phyloP scores from a whole-genome alignment of 2,329 filamentous ascomycete genomes.

The Diaporthe helianthi region DNA sequence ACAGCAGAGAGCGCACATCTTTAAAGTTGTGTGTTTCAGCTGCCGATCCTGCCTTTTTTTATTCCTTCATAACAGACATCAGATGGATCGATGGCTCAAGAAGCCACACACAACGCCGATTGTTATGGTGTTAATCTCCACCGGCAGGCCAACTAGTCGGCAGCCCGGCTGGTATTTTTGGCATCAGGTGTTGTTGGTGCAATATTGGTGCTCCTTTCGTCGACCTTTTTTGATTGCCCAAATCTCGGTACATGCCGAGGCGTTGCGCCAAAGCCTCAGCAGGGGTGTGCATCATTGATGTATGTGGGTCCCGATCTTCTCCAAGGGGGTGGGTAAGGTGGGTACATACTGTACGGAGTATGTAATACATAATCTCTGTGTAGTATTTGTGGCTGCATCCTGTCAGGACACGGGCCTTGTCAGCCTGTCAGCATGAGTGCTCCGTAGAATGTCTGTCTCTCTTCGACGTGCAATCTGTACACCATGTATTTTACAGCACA shows the following conservation, averaged over 20 bases:
- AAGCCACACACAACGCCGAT: neutral
- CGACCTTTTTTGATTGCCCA: slow-evolving; percentile 20
- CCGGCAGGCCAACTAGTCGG: neutral
- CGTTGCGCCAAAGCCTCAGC: slow-evolving; percentile 1
- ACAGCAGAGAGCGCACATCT: neutral
- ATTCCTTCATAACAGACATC: slow-evolving; percentile 2
- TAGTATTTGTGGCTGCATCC: neutral
- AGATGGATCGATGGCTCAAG: too few relatives aligned
- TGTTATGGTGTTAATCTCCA: neutral
- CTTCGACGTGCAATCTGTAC: too few relatives aligned
- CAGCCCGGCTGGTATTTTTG: slow-evolving; percentile 21
- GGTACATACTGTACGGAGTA: too few relatives aligned
- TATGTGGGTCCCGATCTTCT: slow-evolving; percentile 13
- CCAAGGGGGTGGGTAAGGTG: neutral
- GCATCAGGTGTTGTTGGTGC: slow-evolving; percentile 10
- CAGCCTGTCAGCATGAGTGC: too few relatives aligned
- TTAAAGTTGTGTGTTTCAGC: neutral
- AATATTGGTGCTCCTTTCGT: slow-evolving; percentile 19
- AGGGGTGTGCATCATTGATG: neutral
- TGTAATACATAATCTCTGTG: too few relatives aligned
- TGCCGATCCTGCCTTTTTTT: slow-evolving; percentile 7
- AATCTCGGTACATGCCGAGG: slow-evolving; percentile 25
- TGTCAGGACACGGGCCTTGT: too few relatives aligned
- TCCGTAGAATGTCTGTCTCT: too few relatives aligned
- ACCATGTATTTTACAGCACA: neutral